These are phyloP conservation scores for Hydnomerulius pinastri DNA, from an alignment of 768 basidiomycete species.

Conservation along the genomic window DNA sequence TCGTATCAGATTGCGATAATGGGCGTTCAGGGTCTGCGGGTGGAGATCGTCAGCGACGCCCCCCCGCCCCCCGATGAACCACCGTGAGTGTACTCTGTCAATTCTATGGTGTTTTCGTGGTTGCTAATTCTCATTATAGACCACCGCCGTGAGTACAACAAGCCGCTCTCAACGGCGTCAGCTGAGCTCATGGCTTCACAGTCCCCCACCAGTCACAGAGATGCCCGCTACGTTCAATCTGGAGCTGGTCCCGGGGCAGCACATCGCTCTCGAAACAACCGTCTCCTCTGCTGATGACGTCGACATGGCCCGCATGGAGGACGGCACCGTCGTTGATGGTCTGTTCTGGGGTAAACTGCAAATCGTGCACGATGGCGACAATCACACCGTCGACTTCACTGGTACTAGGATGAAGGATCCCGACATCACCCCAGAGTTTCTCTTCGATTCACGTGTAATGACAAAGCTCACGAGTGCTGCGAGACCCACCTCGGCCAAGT, in stretches of 20 bases:
- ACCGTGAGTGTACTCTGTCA: slow-evolving; percentile 54
- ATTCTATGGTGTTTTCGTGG: neutral
- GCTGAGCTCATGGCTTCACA: slow-evolving; percentile 18
- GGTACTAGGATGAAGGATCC: slow-evolving; percentile 73
- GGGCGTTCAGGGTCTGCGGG: slow-evolving; percentile 78
- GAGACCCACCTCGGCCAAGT: slow-evolving; percentile 75
- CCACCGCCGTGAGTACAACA: slow-evolving; percentile 49
- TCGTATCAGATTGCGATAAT: slow-evolving; percentile 88
- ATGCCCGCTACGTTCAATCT: slow-evolving; percentile 87
- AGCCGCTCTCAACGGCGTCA: slow-evolving; percentile 13
- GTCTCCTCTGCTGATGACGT: slow-evolving; percentile 78
- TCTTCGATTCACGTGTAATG: slow-evolving; percentile 78
- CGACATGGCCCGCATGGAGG: slow-evolving; percentile 91
- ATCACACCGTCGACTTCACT: slow-evolving; percentile 78
- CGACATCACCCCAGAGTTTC: slow-evolving; percentile 64
- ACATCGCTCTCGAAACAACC: slow-evolving; percentile 77
- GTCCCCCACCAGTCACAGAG: slow-evolving; percentile 73
- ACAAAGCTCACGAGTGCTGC: slow-evolving; percentile 74
- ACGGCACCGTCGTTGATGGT: slow-evolving; percentile 83
- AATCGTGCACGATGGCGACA: slow-evolving; percentile 77
- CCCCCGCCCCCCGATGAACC: slow-evolving; percentile 85
- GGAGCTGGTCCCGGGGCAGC: slow-evolving; percentile 77
- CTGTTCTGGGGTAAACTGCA: slow-evolving; percentile 87
- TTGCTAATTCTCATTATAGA: slow-evolving; percentile 29
- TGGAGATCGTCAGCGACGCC: slow-evolving; percentile 84